Evolutionary conservation across 31 red algal genomes (phyloP).

Genomic region (Endocladia muricata): DNA sequence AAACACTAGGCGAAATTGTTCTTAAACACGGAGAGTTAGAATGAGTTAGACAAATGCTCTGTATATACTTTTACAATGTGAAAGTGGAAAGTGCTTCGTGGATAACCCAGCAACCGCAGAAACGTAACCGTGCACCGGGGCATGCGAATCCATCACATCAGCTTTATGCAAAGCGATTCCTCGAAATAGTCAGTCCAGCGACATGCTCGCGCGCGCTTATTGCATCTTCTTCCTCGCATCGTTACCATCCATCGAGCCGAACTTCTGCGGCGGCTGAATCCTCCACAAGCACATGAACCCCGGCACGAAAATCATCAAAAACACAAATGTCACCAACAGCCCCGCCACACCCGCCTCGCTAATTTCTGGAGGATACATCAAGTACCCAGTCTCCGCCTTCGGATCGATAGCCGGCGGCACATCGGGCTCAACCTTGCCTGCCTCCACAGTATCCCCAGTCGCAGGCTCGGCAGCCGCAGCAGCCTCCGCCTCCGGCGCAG

Average conservation of each 20-base stretch:
- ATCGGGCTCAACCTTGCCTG: background rate
- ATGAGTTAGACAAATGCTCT: slow-evolving; percentile 8
- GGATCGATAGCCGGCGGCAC: background rate
- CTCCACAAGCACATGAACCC: slow-evolving; percentile 72
- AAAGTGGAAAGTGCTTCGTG: too few species aligned
- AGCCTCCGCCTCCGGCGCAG: background rate
- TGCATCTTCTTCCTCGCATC: slow-evolving; percentile 64
- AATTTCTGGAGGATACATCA: slow-evolving; percentile 59
- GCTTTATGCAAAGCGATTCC: too few species aligned
- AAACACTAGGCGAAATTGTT: slow-evolving; percentile 20
- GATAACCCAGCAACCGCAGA: too few species aligned
- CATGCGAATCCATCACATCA: too few species aligned
- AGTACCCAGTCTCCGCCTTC: background rate
- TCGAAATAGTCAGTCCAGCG: too few species aligned
- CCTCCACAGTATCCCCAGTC: background rate
- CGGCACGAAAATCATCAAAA: slow-evolving; percentile 67
- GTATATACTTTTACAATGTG: too few species aligned
- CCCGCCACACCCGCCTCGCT: slow-evolving; percentile 31
- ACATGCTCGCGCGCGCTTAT: slow-evolving; percentile 13
- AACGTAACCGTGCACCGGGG: too few species aligned
- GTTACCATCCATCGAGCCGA: slow-evolving; percentile 29
- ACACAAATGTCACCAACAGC: slow-evolving; percentile 55
- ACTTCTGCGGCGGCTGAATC: slow-evolving; percentile 67
- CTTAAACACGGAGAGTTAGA: slow-evolving; percentile 48
- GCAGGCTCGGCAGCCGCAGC: slow-evolving; percentile 2